Percentiles rank a stretch among this genome's conserved stretches.
These are phyloP conservation scores for Trichoderma cornu-damae DNA, from an alignment of 2,329 filamentous ascomycete genomes.

Conservation along the genomic window DNA sequence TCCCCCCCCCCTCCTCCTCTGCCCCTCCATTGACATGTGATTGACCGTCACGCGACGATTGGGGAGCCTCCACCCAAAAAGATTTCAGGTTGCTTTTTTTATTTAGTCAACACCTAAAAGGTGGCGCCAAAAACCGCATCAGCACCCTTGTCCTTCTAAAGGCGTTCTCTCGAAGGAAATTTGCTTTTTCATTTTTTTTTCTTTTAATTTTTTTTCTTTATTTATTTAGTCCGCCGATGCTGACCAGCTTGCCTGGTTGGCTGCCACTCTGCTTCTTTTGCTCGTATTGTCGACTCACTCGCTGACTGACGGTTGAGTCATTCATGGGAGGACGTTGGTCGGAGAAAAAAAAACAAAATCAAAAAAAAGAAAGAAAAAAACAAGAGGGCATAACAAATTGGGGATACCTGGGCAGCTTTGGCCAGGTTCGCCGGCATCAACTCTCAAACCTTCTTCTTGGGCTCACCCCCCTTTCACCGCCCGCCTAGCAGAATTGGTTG, in stretches of 20 bases:
- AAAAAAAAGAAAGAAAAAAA: neutral
- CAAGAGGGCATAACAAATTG: neutral
- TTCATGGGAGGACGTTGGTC: neutral
- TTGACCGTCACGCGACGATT: slow-evolving; percentile 11
- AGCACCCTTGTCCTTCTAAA: neutral
- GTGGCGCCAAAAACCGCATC: neutral
- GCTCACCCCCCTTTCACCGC: neutral
- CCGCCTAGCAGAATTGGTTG: neutral
- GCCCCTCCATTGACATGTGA: slow-evolving; percentile 17
- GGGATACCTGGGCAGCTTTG: neutral
- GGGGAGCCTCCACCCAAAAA: neutral
- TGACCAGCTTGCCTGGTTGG: slow-evolving; percentile 13
- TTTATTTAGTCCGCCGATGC: slow-evolving; percentile 16
- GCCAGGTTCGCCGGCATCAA: neutral
- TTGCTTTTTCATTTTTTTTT: too few species aligned
- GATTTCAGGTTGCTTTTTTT: neutral
- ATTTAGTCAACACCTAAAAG: neutral
- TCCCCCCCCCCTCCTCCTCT: too few species aligned
- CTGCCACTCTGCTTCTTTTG: slow-evolving; percentile 7
- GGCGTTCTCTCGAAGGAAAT: neutral
- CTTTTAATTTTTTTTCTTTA: neutral
- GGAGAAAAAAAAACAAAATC: neutral
- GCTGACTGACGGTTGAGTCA: slow-evolving; percentile 11
- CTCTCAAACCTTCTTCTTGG: neutral
- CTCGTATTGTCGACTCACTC: slow-evolving; percentile 13